Base-by-base conservation (phyloP, 352 stramenopile genomes). In the Pythium phragmiticola region DNA sequence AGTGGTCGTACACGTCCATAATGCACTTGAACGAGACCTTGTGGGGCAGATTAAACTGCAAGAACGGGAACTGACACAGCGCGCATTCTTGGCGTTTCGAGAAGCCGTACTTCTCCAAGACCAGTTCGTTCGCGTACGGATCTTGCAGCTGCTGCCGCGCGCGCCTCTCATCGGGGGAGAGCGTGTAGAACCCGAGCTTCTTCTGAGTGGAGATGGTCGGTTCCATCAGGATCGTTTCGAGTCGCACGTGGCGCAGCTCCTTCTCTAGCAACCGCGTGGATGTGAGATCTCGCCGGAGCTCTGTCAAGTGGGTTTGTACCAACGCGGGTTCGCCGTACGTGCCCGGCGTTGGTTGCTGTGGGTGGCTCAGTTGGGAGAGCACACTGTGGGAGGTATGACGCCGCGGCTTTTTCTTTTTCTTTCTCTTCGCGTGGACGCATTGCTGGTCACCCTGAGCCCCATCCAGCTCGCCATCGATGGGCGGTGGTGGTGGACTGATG, bases 11-110 rank as follows among this genome's bases (percentile, higher is more conserved):
- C 30, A 92, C 72, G 49, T 90, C 83, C 77, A 92, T 84, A 69
- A 92, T 77, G 64, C 83, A 88, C 57, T 84, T 82, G 68, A 90
- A 92, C 43, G 78, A 88, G 59, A 92, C 81, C n/a, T 74, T 73
- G 45, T 87, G 73, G 39, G 83, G 80, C 54, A 92, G 58, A 36
- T 90, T 92, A 45, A 77, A 69, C 41, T 68, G 66, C 17, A 90
- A 51, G 59, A 82, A 88, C 11, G 72, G 39, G 41, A 84, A 76
- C 17, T 83, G 70, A 39, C 83, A 92, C 7, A 92, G 66, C 33
- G 77, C 83, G 47, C 83, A 92, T 9, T 89, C 80, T 3, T 77
- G 57, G 19, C 81, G 81, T 53, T 85, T 82, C 46, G 74, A 75
- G 37, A 77, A 87, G 26, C 83, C 83, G 45, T 86, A 87, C 34